Evolutionary conservation across 257 asterid genomes (phyloP).

Genomic region (Cruciata laevipes): DNA sequence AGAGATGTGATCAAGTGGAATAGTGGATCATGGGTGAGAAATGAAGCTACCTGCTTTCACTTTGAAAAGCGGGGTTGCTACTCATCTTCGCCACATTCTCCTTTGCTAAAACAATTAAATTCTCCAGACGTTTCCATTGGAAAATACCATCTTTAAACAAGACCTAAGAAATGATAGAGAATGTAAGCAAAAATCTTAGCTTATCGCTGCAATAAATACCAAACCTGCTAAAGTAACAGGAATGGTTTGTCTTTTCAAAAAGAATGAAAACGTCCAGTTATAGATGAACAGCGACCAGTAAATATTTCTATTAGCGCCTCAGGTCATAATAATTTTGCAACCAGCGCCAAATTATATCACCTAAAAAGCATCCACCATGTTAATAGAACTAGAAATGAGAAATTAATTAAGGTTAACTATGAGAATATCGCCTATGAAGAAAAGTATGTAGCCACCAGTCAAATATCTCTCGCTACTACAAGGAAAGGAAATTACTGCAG

Average conservation of each 20-base stretch:
- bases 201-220: neutral
- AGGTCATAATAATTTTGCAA: neutral
- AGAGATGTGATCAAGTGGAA: neutral
- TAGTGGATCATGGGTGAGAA: neutral
- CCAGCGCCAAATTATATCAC: neutral
- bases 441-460: neutral
- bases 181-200: slow-evolving; percentile 5
- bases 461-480: neutral
- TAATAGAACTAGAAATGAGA: neutral
- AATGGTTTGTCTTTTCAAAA: neutral
- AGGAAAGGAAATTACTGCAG: neutral
- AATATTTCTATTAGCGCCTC: neutral
- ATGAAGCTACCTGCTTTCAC: slow-evolving; percentile 30
- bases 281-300: neutral
- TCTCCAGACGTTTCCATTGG: slow-evolving; percentile 99
- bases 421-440: neutral
- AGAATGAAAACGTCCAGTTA: neutral
- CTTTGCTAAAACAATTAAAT: slow-evolving; percentile 87
- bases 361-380: neutral
- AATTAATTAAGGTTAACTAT: neutral
- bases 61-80: slow-evolving; percentile 85
- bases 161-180: slow-evolving; percentile 49
- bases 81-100: slow-evolving; percentile 90
- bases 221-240: neutral
- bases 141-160: slow-evolving; percentile 94